Conservation (phyloP, 78 protist species). For the Anaeramoeba flamelloides region DNA sequence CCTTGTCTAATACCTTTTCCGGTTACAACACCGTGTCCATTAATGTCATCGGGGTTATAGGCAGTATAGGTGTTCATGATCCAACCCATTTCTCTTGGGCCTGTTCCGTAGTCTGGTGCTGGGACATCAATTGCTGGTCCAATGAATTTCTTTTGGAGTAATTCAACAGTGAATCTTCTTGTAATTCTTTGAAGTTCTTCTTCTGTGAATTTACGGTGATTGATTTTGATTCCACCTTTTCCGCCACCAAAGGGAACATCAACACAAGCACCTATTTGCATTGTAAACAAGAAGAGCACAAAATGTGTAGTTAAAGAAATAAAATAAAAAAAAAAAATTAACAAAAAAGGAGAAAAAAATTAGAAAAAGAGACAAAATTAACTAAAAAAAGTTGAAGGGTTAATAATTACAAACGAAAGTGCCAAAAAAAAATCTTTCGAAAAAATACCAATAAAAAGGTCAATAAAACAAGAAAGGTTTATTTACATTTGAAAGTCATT, state of each 20-base stretch:
- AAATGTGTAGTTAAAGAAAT: too few relatives aligned
- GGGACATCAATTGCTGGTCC: background rate
- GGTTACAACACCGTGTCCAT: background rate
- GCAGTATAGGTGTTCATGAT: background rate
- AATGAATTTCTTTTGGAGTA: background rate
- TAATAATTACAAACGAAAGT: too few relatives aligned
- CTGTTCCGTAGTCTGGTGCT: background rate
- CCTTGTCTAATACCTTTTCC: conserved; percentile 56
- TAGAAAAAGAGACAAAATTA: too few relatives aligned
- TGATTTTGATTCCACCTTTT: background rate
- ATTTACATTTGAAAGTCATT: conserved; percentile 76
- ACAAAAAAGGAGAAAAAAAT: too few relatives aligned
- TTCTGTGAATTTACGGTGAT: background rate
- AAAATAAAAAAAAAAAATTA: too few relatives aligned
- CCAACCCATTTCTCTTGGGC: background rate
- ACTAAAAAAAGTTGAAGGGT: too few relatives aligned
- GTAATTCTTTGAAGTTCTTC: background rate
- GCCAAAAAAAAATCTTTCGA: too few relatives aligned
- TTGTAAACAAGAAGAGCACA: too few relatives aligned
- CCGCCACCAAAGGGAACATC: background rate
- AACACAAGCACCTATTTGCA: too few relatives aligned
- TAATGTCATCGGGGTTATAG: background rate
- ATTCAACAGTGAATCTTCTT: background rate
- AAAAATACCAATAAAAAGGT: too few relatives aligned
- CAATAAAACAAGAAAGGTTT: too few relatives aligned